phyloP scores from a whole-genome alignment of 371 early-diverging fungal genomes.

The Mucor lusitanicus region DNA sequence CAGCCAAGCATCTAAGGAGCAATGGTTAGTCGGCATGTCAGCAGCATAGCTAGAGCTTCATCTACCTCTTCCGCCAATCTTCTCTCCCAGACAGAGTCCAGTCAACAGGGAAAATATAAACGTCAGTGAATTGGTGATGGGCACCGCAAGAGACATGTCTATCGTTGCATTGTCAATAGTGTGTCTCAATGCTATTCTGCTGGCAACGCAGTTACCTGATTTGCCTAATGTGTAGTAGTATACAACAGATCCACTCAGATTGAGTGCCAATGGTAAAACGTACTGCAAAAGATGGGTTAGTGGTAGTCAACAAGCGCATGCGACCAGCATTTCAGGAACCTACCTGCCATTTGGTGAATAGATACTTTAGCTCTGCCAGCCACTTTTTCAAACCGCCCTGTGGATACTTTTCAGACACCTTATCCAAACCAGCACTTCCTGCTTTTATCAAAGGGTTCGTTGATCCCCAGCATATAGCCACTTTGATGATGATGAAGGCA shows the following conservation, averaged over 20 bases:
- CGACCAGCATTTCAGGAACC: neutral
- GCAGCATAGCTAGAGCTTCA: neutral
- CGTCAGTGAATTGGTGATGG: constrained; percentile 89
- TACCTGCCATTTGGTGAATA: constrained; percentile 90
- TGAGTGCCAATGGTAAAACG: constrained; percentile 82
- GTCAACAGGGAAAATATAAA: constrained; percentile 84
- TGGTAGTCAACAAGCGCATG: neutral
- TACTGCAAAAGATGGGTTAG: constrained; percentile 49
- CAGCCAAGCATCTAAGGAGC: constrained; percentile 49
- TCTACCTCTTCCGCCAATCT: constrained; percentile 56
- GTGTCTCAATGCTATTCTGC: neutral
- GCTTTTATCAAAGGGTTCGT: constrained; percentile 94
- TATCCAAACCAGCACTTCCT: constrained; percentile 81
- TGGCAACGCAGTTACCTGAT: constrained; percentile 44
- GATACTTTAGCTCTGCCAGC: constrained; percentile 70
- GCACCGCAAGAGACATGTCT: constrained; percentile 92
- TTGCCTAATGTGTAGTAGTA: constrained; percentile 91
- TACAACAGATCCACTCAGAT: constrained; percentile 87
- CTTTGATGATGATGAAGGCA: constrained; percentile 28
- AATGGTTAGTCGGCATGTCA: neutral
- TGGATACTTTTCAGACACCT: constrained; percentile 50
- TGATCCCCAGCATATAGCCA: constrained; percentile 93
- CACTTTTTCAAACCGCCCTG: constrained; percentile 57
- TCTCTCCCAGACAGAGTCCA: constrained; percentile 80
- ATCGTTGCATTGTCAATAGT: neutral